Evolutionary conservation across 225 moss, liverwort and hornwort genomes (phyloP).

Genomic region (Pseudoscleropodium purum): DNA sequence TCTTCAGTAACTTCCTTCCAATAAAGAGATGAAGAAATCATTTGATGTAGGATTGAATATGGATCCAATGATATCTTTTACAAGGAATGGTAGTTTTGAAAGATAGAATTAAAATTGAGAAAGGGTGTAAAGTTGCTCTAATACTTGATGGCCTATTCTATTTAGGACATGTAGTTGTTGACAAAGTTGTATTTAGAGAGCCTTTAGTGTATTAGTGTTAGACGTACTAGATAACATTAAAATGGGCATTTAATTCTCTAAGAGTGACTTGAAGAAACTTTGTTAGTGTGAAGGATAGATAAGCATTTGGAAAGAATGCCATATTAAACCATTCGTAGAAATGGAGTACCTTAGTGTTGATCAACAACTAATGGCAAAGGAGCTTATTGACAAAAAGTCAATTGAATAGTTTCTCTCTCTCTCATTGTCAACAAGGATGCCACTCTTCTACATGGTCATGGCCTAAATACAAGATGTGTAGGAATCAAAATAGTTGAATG

Average conservation of each 20-base stretch:
- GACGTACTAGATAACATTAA: not conserved
- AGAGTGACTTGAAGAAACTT: not conserved
- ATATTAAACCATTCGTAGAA: not conserved
- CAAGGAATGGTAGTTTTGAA: not conserved
- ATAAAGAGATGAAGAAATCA: not conserved
- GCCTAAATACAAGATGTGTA: not conserved
- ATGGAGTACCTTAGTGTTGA: not conserved
- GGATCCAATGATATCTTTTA: not conserved
- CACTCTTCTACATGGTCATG: not conserved
- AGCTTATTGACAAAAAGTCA: not conserved
- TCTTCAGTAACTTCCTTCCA: too few relatives aligned
- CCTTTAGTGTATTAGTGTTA: accelerated
- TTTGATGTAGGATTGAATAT: not conserved
- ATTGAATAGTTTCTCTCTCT: not conserved
- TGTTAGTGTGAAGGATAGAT: too few relatives aligned
- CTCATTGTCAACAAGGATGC: not conserved
- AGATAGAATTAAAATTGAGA: not conserved
- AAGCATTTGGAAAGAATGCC: not conserved
- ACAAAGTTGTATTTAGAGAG: not conserved
- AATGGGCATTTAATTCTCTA: not conserved
- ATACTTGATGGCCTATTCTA: not conserved
- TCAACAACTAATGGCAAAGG: not conserved
- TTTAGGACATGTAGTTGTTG: not conserved
- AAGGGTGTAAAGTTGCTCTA: too few relatives aligned
- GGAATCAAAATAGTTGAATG: not conserved